Evolutionary conservation across 2,329 filamentous ascomycete species (phyloP).

Genomic region (Colletotrichum gigasporum): DNA sequence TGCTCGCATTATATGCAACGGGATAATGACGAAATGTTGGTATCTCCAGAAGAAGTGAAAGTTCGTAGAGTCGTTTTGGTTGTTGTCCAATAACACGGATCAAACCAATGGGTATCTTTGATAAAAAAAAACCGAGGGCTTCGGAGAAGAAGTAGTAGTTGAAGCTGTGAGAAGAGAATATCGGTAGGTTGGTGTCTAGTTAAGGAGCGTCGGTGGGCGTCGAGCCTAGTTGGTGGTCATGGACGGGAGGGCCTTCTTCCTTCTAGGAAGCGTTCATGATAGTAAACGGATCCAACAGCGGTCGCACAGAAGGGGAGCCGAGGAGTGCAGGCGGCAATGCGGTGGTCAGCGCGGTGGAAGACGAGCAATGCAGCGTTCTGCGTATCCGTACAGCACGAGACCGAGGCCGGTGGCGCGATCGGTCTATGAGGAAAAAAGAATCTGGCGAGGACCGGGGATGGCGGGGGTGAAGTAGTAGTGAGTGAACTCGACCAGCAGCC

Average conservation of each 20-base stretch:
- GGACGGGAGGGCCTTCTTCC: slow-evolving; percentile 19
- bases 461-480: slow-evolving; percentile 20
- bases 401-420: slow-evolving; percentile 28
- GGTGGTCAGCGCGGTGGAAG: slow-evolving; percentile 25
- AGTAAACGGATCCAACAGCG: slow-evolving; percentile 16
- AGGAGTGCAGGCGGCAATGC: slow-evolving; percentile 24
- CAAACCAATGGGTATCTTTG: slow-evolving; percentile 28
- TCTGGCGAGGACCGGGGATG: slow-evolving; percentile 17
- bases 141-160: slow-evolving; percentile 14
- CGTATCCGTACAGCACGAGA: slow-evolving; percentile 20
- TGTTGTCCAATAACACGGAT: slow-evolving; percentile 9
- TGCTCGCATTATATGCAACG: slow-evolving; percentile 27
- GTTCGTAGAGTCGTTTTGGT: slow-evolving; percentile 25
- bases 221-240: slow-evolving; percentile 26
- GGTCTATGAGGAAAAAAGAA: slow-evolving; percentile 8
- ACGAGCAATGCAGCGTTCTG: slow-evolving; percentile 25
- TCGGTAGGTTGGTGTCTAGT: slow-evolving; percentile 3
- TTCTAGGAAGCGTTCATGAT: slow-evolving; percentile 32
- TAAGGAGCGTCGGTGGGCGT: slow-evolving; percentile 30
- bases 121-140: slow-evolving; percentile 12
- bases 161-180: slow-evolving; percentile 24
- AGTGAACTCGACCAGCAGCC: background rate
- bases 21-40: background rate
- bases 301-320: slow-evolving; percentile 18
- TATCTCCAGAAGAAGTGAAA: slow-evolving; percentile 22